phyloP scores from a whole-genome alignment of 1,284 basidiomycete genomes.

The Trichosporon sp. region DNA sequence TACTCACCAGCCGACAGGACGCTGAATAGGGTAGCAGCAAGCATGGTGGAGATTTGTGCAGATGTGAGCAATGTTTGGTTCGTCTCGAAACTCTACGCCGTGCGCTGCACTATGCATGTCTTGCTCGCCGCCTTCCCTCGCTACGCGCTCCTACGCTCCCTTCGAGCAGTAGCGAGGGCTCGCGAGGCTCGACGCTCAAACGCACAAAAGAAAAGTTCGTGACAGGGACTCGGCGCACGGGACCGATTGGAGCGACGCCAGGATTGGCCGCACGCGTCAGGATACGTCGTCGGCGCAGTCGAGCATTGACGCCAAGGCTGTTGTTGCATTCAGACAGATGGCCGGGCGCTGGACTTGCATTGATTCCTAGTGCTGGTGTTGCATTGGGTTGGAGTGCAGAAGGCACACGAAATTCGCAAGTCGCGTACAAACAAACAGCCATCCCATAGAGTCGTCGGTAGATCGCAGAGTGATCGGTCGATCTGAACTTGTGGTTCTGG shows the following conservation, averaged over 20 bases:
- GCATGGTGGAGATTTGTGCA: slow-evolving; percentile 3
- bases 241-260: neutral
- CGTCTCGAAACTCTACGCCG: neutral
- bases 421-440: neutral
- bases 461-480: neutral
- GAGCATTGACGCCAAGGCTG: neutral
- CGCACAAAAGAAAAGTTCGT: slow-evolving; percentile 4
- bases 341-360: neutral
- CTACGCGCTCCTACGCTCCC: too few species aligned
- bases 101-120: neutral
- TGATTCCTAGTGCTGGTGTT: neutral
- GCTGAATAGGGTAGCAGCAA: slow-evolving; percentile 16
- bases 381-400: neutral
- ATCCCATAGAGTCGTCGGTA: neutral
- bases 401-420: too few species aligned
- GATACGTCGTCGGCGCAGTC: slow-evolving; percentile 1
- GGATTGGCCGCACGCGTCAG: neutral
- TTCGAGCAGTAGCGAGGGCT: too few species aligned
- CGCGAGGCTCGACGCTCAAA: neutral
- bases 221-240: slow-evolving; percentile 6
- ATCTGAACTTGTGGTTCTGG: too few species aligned
- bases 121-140: neutral
- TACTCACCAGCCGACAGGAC: slow-evolving; percentile 14
- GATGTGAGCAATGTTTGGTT: slow-evolving; percentile 1
- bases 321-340: neutral